Conservation (phyloP, 176 grass and related monocot species). For the Poa pratensis region DNA sequence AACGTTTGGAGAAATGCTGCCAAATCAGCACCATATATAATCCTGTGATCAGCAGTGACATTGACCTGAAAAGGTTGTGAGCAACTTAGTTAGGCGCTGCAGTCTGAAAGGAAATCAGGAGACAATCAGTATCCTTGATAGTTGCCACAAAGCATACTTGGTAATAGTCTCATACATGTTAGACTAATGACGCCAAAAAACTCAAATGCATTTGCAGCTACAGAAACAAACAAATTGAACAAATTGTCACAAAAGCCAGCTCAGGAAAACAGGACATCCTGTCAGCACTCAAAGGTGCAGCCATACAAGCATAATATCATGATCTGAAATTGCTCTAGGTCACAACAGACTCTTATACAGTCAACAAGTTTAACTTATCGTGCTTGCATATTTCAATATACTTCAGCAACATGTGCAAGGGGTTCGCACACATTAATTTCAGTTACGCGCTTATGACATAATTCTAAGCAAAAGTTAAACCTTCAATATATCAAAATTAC, state of each 20-base stretch:
- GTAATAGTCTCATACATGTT: neutral
- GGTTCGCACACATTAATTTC: neutral
- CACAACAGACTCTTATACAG: neutral
- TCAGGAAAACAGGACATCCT: slow-evolving; percentile 20
- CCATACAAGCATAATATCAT: neutral
- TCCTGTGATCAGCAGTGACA: slow-evolving; percentile 91
- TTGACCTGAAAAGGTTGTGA: slow-evolving; percentile 69
- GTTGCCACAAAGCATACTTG: neutral
- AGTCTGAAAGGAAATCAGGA: neutral
- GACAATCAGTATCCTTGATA: neutral
- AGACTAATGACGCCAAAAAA: neutral
- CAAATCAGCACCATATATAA: slow-evolving; percentile 92
- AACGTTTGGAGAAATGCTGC: slow-evolving; percentile 94
- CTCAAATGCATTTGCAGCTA: neutral
- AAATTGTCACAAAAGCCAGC: neutral
- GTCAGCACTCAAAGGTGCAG: neutral
- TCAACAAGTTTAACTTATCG: neutral
- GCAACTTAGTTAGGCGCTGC: slow-evolving; percentile 6
- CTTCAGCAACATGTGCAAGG: neutral
- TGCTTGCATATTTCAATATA: neutral
- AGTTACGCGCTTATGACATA: neutral
- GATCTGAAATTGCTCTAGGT: neutral
- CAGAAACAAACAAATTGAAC: neutral
- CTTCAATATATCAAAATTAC: neutral
- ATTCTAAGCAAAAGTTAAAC: neutral